A percentile compares a stretch with the other conserved stretches of the same genome.
phyloP scores from a whole-genome alignment of 306 rosid species.

The Styphnolobium japonicum region DNA sequence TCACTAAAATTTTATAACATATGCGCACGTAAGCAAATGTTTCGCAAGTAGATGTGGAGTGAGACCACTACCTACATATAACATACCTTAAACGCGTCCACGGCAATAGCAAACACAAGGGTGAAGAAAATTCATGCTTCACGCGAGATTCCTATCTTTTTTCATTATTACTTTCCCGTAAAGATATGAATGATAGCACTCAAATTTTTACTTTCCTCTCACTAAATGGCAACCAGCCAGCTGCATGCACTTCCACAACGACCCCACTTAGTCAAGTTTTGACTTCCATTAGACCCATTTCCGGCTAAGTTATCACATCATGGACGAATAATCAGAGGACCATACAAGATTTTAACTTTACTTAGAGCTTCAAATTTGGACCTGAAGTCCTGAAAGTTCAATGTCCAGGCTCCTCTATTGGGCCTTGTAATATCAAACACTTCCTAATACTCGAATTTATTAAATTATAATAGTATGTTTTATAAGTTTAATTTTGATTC shows the following conservation, averaged over 20 bases:
- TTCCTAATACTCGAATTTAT: neutral
- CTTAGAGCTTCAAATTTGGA: neutral
- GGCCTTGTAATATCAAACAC: neutral
- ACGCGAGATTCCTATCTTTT: slow-evolving; percentile 11
- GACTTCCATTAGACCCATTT: slow-evolving; percentile 6
- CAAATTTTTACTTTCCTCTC: neutral
- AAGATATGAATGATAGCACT: slow-evolving; percentile 20
- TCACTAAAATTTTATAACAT: too few species aligned
- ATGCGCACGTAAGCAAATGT: neutral
- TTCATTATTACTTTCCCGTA: slow-evolving; percentile 17
- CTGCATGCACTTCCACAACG: slow-evolving; percentile 21
- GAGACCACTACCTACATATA: slow-evolving; percentile 1
- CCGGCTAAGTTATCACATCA: neutral
- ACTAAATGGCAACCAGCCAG: slow-evolving; percentile 45
- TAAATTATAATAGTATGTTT: neutral
- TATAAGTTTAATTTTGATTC: neutral
- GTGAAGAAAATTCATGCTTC: slow-evolving; percentile 24
- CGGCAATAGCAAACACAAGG: slow-evolving; percentile 20
- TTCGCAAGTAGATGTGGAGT: neutral
- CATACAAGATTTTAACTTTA: neutral
- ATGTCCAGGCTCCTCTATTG: neutral
- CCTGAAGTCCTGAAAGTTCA: neutral
- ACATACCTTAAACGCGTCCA: slow-evolving; percentile 19
- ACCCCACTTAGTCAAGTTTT: slow-evolving; percentile 21
- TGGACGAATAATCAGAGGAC: neutral